These are phyloP conservation scores for Diaporthe citrichinensis DNA, from an alignment of 2,329 filamentous ascomycete species.

Conservation along the genomic window DNA sequence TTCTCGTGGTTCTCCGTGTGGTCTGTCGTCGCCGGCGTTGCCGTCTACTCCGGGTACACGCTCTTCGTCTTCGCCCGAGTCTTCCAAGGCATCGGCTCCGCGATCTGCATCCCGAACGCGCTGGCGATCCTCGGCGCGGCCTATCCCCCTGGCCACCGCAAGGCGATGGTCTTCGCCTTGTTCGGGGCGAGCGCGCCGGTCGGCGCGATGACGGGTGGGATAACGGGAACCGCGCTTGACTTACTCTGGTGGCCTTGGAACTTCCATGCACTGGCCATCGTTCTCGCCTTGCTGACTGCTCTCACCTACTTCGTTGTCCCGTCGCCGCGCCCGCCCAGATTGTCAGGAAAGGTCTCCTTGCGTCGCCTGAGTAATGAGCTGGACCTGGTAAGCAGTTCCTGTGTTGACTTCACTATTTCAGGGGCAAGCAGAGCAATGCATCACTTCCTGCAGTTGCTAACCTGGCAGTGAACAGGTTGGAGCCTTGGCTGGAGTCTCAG, in stretches of 20 bases:
- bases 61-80: conserved; percentile 63
- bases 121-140: conserved; percentile 68
- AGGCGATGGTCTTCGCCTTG: conserved; percentile 53
- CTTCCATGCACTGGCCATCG: conserved; percentile 47
- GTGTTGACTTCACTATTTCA: too few relatives aligned
- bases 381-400: conserved; percentile 43
- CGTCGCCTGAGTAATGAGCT: conserved; percentile 43
- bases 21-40: conserved; percentile 56
- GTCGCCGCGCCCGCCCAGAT: conserved; percentile 35
- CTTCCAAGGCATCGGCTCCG: conserved; percentile 68
- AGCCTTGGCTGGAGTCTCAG: conserved; percentile 58
- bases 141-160: conserved; percentile 58
- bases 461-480: conserved; percentile 36
- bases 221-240: conserved; percentile 49
- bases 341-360: conserved; percentile 10
- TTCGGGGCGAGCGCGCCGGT: conserved; percentile 53
- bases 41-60: conserved; percentile 47
- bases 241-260: conserved; percentile 51
- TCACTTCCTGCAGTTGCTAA: neutral
- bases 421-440: neutral
- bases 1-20: conserved; percentile 59
- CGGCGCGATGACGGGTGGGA: conserved; percentile 46
- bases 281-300: conserved; percentile 45
- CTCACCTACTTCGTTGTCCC: conserved; percentile 44
- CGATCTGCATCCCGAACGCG: conserved; percentile 68